phyloP scores from a whole-genome alignment of 768 basidiomycete species.

The Austroboletus eburneus region DNA sequence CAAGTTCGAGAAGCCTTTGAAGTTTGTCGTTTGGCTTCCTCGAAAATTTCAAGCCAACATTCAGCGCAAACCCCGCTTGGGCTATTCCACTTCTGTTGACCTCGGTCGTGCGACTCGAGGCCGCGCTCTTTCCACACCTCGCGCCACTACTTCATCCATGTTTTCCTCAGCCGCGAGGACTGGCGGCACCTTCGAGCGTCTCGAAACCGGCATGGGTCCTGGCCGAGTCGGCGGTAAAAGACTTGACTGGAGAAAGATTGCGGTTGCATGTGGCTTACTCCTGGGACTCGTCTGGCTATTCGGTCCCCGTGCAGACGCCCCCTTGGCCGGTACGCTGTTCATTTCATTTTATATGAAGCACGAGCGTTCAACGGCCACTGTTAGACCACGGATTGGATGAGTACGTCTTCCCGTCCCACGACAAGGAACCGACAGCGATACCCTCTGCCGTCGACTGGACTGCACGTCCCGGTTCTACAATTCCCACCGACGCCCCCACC shows the following conservation, averaged over 20 bases:
- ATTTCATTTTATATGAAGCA: no score
- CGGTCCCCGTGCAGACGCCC: conserved; percentile 39
- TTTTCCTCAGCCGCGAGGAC: conserved; percentile 34
- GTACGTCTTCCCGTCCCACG: conserved; percentile 23
- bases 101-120: conserved; percentile 23
- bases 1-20: no score
- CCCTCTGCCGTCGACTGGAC: no score
- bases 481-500: not conserved
- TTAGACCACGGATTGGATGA: conserved; percentile 17
- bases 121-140: conserved; percentile 7
- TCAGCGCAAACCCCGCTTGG: conserved; percentile 17
- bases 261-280: conserved; percentile 51
- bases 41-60: conserved; percentile 12
- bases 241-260: conserved; percentile 64
- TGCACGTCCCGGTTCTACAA: not conserved
- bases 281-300: conserved; percentile 65
- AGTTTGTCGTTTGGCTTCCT: not conserved
- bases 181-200: conserved; percentile 51
- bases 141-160: conserved; percentile 14
- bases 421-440: conserved; percentile 12
- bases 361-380: not conserved
- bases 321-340: conserved; percentile 19
- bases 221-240: conserved; percentile 30
- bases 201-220: conserved; percentile 59
- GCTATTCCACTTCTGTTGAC: conserved; percentile 30